Percentiles rank a stretch among this genome's conserved stretches.
Evolutionary conservation across 2,329 filamentous ascomycete species (phyloP).

Genomic region (Fusarium dlaminii): DNA sequence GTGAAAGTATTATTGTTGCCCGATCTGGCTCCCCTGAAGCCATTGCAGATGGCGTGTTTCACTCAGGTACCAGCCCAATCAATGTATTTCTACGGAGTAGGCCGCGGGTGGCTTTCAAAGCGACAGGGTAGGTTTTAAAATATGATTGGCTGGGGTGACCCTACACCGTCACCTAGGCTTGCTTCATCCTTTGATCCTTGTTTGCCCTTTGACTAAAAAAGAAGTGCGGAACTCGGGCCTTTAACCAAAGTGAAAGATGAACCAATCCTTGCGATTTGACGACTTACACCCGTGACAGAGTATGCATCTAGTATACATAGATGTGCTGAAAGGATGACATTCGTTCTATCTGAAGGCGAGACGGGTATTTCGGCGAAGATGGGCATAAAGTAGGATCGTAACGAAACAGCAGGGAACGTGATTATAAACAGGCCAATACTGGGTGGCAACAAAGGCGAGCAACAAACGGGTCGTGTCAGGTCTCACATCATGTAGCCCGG

Average conservation of each 20-base stretch:
- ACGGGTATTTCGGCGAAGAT: neutral
- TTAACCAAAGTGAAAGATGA: constrained; percentile 5
- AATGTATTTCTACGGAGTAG: constrained; percentile 10
- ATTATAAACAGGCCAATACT: neutral
- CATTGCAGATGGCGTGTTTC: constrained; percentile 37
- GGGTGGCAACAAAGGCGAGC: constrained; percentile 2
- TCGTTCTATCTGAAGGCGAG: constrained; percentile 7
- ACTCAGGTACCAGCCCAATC: constrained; percentile 39
- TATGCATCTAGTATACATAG: neutral
- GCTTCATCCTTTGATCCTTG: constrained; percentile 18
- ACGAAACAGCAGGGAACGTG: neutral
- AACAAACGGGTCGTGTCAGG: constrained; percentile 23
- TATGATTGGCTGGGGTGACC: constrained; percentile 27
- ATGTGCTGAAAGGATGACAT: neutral
- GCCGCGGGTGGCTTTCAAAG: constrained; percentile 36
- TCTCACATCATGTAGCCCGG: constrained; percentile 29
- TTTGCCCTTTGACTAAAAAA: neutral
- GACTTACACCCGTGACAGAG: constrained; percentile 27
- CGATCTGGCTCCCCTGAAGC: constrained; percentile 17
- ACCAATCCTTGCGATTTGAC: constrained; percentile 28
- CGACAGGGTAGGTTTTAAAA: neutral
- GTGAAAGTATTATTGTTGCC: neutral
- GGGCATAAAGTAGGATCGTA: neutral
- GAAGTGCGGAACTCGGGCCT: constrained; percentile 3
- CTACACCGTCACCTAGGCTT: constrained; percentile 27